Percentiles rank a stretch among this genome's conserved stretches.
Evolutionary conservation across 805 yeast species (phyloP).

Genomic region (Spathaspora hagerdaliae): DNA sequence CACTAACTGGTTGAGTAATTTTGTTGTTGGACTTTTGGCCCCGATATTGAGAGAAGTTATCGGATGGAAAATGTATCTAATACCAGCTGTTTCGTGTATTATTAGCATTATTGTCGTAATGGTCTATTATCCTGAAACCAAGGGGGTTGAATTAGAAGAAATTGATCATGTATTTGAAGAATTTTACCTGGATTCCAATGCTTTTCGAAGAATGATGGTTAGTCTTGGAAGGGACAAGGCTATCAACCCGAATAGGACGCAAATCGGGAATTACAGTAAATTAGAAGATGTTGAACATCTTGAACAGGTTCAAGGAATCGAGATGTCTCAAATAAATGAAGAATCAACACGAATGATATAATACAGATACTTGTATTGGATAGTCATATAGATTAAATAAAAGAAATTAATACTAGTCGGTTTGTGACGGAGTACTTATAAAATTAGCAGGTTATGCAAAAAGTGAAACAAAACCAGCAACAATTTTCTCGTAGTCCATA

Average conservation of each 20-base stretch:
- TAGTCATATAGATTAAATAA: no score
- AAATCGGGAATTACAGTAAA: not conserved
- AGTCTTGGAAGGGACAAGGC: constrained; percentile 7
- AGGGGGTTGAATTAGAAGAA: constrained; percentile 41
- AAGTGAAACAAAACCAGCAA: no score
- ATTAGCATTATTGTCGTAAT: constrained; percentile 31
- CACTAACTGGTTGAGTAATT: constrained; percentile 43
- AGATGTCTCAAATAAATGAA: not conserved
- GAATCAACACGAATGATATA: not conserved
- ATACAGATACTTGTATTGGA: no score
- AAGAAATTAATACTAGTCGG: no score
- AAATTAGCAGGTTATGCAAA: no score
- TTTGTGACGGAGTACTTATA: no score
- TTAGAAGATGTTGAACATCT: not conserved
- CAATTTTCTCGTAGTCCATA: no score
- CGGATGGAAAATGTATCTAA: constrained; percentile 39
- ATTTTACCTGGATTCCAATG: constrained; percentile 13
- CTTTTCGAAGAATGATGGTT: not conserved
- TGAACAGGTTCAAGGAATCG: not conserved
- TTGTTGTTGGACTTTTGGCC: constrained; percentile 42
- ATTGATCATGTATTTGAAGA: constrained; percentile 36
- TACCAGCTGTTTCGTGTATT: constrained; percentile 37
- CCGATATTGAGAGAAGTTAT: constrained; percentile 37
- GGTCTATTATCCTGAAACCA: constrained; percentile 40
- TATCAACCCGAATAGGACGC: constrained; percentile 10